Percentiles rank a stretch among this genome's conserved stretches.
Conservation (phyloP, 2,329 filamentous ascomycete species). For the Stachybotrys chlorohalonatus region DNA sequence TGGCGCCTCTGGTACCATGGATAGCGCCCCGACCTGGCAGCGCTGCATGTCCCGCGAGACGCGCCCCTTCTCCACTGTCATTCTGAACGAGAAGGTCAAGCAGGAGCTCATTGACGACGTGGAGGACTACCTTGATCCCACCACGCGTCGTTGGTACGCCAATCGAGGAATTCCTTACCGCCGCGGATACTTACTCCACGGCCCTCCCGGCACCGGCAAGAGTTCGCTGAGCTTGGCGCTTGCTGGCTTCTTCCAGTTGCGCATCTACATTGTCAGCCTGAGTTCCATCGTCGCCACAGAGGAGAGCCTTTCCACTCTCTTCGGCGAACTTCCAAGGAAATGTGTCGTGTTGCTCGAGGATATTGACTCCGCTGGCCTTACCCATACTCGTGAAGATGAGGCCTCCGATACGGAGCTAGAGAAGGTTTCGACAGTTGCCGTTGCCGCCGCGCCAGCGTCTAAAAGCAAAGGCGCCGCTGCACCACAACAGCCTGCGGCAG, state of each 20-base stretch:
- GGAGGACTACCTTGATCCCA: constrained; percentile 52
- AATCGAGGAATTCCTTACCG: constrained; percentile 80
- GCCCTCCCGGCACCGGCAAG: constrained; percentile 74
- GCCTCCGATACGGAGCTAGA: constrained; percentile 17
- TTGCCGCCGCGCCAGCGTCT: neutral
- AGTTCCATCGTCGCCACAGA: constrained; percentile 55
- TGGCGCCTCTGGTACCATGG: constrained; percentile 33
- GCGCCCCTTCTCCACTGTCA: constrained; percentile 56
- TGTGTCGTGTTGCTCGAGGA: constrained; percentile 71
- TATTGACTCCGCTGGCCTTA: constrained; percentile 64
- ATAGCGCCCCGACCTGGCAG: constrained; percentile 44
- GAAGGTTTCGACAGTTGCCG: constrained; percentile 7
- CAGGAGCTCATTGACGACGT: constrained; percentile 50
- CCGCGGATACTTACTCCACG: constrained; percentile 73
- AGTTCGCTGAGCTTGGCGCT: constrained; percentile 62
- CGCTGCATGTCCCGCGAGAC: constrained; percentile 52
- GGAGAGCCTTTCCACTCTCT: constrained; percentile 55
- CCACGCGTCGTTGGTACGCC: constrained; percentile 68
- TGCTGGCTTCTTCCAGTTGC: constrained; percentile 60
- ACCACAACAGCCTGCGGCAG: constrained; percentile 2
- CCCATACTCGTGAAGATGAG: constrained; percentile 41
- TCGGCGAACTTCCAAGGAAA: constrained; percentile 56
- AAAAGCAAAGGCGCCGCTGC: neutral
- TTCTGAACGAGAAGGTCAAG: constrained; percentile 53
- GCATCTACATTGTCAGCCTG: constrained; percentile 64